Conservation (phyloP, 768 basidiomycete genomes). For the Roridomyces roridus region DNA sequence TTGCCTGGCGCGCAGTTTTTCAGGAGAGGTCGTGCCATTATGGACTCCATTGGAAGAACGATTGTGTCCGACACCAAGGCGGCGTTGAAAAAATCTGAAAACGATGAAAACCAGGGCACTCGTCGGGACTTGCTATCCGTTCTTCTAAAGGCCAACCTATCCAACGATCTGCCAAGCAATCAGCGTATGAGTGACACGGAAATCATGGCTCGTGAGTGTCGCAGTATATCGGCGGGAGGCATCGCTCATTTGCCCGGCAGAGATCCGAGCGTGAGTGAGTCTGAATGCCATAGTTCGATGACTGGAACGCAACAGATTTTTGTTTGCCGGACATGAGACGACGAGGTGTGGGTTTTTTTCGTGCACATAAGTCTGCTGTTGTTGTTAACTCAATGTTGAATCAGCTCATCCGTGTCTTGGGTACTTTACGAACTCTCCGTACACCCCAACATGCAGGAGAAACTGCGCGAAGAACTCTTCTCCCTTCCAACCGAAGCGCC, state of each 20-base stretch:
- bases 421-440: conserved; percentile 45
- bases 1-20: conserved; percentile 10
- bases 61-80: conserved; percentile 47
- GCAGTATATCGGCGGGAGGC: too few relatives aligned
- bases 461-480: conserved; percentile 50
- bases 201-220: conserved; percentile 39
- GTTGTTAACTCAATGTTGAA: not conserved
- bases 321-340: conserved; percentile 40
- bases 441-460: conserved; percentile 43
- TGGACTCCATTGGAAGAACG: conserved; percentile 46
- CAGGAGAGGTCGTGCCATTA: conserved; percentile 31
- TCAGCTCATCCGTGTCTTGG: conserved; percentile 37
- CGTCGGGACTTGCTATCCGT: conserved; percentile 53
- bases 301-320: too few relatives aligned
- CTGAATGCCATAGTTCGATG: too few relatives aligned
- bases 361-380: not conserved
- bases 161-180: conserved; percentile 47
- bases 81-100: conserved; percentile 24
- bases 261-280: conserved; percentile 51
- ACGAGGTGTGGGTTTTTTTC: not conserved
- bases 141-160: conserved; percentile 57
- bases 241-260: not conserved
- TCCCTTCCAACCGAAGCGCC: conserved; percentile 40
- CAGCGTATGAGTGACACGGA: conserved; percentile 55
- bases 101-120: conserved; percentile 24